Conservation (phyloP, 2,329 filamentous ascomycete genomes). For the Apiospora arundinis region DNA sequence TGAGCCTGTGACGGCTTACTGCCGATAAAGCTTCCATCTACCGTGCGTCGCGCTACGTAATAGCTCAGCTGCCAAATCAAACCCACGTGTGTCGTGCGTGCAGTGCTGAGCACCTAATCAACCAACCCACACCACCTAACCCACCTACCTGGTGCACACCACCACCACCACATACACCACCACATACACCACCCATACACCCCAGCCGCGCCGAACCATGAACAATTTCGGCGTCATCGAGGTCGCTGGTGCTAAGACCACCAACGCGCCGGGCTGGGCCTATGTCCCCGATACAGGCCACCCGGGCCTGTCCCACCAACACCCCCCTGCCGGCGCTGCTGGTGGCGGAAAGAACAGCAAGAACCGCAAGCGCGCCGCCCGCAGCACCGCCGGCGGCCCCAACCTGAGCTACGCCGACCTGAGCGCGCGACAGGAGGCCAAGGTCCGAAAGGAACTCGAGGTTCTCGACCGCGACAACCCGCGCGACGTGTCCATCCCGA, state of each 20-base stretch:
- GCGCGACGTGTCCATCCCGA: constrained; percentile 72
- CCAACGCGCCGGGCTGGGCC: constrained; percentile 84
- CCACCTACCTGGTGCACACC: not conserved
- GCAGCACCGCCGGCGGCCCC: constrained; percentile 49
- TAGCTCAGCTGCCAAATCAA: not conserved
- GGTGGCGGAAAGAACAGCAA: constrained; percentile 33
- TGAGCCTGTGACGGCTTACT: not conserved
- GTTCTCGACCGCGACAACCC: constrained; percentile 83
- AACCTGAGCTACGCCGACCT: constrained; percentile 67
- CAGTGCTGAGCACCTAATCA: not conserved
- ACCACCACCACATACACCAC: constrained; percentile 5
- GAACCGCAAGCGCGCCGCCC: constrained; percentile 72
- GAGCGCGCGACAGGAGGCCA: constrained; percentile 81
- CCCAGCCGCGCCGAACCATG: constrained; percentile 45
- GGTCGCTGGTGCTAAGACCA: constrained; percentile 72
- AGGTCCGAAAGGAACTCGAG: constrained; percentile 80
- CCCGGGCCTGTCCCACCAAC: constrained; percentile 57
- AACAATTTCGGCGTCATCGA: constrained; percentile 82
- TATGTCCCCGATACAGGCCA: constrained; percentile 81
- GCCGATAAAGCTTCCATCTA: not conserved
- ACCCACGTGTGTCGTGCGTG: not conserved
- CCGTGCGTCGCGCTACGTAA: not conserved
- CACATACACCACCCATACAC: not conserved
- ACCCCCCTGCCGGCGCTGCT: constrained; percentile 25
- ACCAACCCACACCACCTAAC: not conserved